Percentiles rank a stretch among this genome's conserved stretches.
Evolutionary conservation across 139 green algal species (phyloP).

Genomic region (Ulvella scutata): DNA sequence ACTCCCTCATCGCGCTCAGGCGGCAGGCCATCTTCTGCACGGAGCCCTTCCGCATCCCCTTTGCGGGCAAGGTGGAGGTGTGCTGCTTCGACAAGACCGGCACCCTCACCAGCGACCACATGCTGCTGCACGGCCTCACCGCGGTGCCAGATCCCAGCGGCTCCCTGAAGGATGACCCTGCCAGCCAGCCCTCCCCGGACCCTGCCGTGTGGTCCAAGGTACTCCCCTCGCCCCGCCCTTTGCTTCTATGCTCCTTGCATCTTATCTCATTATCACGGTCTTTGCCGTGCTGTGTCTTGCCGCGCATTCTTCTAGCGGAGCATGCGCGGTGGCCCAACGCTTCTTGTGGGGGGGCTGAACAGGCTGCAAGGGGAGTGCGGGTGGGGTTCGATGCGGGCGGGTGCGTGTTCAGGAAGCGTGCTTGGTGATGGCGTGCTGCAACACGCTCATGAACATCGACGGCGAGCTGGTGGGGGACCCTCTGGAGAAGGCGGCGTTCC

Average conservation of each 20-base stretch:
- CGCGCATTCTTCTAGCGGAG: too few relatives aligned
- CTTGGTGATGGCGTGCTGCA: conserved; percentile 74
- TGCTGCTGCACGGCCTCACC: conserved; percentile 65
- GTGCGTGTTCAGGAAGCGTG: neutral
- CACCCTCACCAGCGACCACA: conserved; percentile 87
- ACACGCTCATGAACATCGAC: conserved; percentile 64
- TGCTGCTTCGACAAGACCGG: conserved; percentile 99
- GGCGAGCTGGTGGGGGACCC: conserved; percentile 68
- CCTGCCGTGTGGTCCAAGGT: conserved; percentile 10
- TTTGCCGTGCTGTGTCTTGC: too few relatives aligned
- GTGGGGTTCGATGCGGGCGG: too few relatives aligned
- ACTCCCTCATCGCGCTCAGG: conserved; percentile 38
- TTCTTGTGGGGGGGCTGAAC: too few relatives aligned
- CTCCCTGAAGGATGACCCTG: neutral
- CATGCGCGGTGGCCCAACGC: too few relatives aligned
- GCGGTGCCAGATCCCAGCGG: conserved; percentile 13
- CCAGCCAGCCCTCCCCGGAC: neutral
- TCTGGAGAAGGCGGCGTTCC: conserved; percentile 60
- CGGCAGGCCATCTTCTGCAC: conserved; percentile 81
- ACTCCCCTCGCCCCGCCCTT: conserved; percentile 5
- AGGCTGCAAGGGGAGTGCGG: neutral
- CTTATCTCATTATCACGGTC: too few relatives aligned
- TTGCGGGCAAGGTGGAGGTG: conserved; percentile 86
- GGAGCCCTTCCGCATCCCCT: conserved; percentile 92
- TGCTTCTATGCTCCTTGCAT: conserved; percentile 7